phyloP scores from a whole-genome alignment of 306 rosid species.

The Purshia tridentata region DNA sequence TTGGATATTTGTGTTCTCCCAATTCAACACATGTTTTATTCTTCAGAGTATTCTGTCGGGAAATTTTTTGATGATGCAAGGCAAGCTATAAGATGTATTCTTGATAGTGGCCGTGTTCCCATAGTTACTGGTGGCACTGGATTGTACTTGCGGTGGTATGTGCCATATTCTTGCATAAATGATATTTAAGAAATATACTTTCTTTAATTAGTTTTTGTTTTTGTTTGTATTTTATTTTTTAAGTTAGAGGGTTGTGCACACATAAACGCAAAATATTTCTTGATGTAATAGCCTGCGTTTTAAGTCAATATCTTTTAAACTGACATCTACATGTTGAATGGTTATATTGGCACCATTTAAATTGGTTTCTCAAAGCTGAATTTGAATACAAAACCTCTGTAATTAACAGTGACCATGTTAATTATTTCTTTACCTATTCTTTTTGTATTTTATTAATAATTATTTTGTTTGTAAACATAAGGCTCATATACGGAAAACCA shows the following conservation, averaged over 20 bases:
- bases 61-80: conserved; percentile 94
- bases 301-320: neutral
- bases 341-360: neutral
- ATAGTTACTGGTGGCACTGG: conserved; percentile 95
- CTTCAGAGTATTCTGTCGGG: conserved; percentile 91
- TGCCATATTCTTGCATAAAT: neutral
- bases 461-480: conserved; percentile 31
- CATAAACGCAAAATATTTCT: neutral
- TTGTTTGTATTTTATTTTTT: neutral
- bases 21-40: conserved; percentile 32
- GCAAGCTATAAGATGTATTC: conserved; percentile 66
- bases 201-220: neutral
- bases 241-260: neutral
- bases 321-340: conserved; percentile 5
- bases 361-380: neutral
- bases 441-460: neutral
- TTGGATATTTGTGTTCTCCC: conserved; percentile 23
- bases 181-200: neutral
- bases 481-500: conserved; percentile 93
- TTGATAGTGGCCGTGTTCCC: conserved; percentile 76
- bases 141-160: conserved; percentile 89
- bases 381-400: neutral
- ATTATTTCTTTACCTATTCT: neutral
- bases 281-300: neutral
- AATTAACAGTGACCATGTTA: neutral